Evolutionary conservation across 345 rosid genomes (phyloP).

Genomic region (Eucalyptus curtisii): DNA sequence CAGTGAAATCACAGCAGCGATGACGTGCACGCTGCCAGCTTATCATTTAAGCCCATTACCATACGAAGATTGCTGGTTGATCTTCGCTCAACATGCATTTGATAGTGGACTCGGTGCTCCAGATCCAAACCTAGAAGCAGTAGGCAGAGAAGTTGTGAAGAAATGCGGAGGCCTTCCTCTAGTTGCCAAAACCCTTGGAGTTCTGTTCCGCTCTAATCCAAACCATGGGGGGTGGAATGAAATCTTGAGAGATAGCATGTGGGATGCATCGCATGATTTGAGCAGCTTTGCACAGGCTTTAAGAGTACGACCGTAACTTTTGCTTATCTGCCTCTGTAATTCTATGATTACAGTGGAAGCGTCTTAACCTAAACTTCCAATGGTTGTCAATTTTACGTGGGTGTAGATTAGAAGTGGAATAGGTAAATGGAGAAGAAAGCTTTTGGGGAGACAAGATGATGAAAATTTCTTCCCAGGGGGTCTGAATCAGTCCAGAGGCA

Average conservation of each 20-base stretch:
- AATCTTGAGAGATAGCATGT: conserved; percentile 16
- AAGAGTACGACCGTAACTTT: neutral
- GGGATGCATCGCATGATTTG: conserved; percentile 22
- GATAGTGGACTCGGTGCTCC: neutral
- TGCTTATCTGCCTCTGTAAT: neutral
- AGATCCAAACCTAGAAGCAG: neutral
- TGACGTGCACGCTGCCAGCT: neutral
- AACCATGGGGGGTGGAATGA: conserved; percentile 20
- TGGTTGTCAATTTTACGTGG: neutral
- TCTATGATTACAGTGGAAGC: neutral
- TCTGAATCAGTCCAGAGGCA: neutral
- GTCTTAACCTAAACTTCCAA: neutral
- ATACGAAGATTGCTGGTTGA: neutral
- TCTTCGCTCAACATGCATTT: conserved; percentile 6
- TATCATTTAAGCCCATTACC: conserved; percentile 2
- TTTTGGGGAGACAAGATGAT: fast-evolving
- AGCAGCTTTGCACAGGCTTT: conserved; percentile 13
- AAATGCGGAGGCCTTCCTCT: conserved; percentile 34
- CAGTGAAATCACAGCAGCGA: neutral
- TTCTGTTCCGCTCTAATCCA: conserved; percentile 10
- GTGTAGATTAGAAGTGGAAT: neutral
- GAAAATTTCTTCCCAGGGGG: neutral
- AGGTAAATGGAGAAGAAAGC: neutral
- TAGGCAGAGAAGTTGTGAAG: conserved; percentile 15
- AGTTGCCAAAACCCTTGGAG: conserved; percentile 27